Percentiles rank a stretch among this genome's conserved stretches.
phyloP scores from a whole-genome alignment of 2,329 filamentous ascomycete genomes.

The Amauroascus verrucosus region DNA sequence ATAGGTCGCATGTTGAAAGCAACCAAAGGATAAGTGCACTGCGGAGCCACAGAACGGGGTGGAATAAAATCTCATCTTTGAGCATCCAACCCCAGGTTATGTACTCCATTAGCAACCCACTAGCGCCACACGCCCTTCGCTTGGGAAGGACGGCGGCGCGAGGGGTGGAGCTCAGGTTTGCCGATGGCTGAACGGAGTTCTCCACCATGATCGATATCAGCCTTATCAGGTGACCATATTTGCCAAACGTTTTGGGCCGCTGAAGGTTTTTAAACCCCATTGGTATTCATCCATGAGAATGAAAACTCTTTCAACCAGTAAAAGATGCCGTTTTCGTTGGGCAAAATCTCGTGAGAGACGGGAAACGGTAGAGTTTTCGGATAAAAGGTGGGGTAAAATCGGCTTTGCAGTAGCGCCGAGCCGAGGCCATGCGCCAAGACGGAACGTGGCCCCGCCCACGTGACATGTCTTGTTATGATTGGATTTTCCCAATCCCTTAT shows the following conservation, averaged over 20 bases:
- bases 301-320: neutral
- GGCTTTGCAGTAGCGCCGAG: neutral
- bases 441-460: too few relatives aligned
- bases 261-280: neutral
- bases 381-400: conserved; percentile 3
- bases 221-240: neutral
- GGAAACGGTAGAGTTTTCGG: neutral
- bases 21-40: too few relatives aligned
- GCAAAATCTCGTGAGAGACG: too few relatives aligned
- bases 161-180: neutral
- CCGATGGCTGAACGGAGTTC: neutral
- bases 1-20: neutral
- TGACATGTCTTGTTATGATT: too few relatives aligned
- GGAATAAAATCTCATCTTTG: neutral
- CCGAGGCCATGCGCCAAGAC: neutral
- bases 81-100: neutral
- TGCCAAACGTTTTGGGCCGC: neutral
- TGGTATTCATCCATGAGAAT: neutral
- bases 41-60: neutral
- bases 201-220: neutral
- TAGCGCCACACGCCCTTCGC: neutral
- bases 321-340: too few relatives aligned
- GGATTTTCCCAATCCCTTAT: neutral
- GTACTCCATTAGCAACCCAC: neutral
- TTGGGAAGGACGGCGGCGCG: neutral